These are phyloP conservation scores for Nothophytophthora sp. DNA, from an alignment of 352 stramenopile genomes.

Conservation along the genomic window DNA sequence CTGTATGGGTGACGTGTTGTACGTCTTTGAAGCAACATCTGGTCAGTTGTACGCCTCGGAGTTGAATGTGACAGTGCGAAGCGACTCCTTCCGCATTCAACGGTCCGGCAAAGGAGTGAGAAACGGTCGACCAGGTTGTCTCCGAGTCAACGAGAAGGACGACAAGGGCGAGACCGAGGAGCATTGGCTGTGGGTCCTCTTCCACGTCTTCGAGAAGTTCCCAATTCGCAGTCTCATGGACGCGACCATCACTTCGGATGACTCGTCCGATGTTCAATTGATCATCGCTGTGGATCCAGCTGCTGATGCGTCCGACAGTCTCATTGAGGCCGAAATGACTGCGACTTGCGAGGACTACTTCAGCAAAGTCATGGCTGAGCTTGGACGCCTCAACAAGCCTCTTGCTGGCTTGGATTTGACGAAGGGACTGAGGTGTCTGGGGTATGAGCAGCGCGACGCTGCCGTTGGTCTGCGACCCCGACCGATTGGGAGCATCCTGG, in stretches of 20 bases:
- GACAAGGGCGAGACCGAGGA: neutral
- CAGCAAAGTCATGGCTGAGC: slow-evolving; percentile 40
- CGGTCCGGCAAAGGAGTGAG: slow-evolving; percentile 16
- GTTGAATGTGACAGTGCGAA: slow-evolving; percentile 39
- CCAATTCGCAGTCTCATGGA: slow-evolving; percentile 29
- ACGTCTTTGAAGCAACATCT: slow-evolving; percentile 21
- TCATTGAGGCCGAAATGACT: neutral
- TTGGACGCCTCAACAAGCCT: slow-evolving; percentile 41
- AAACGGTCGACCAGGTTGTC: neutral
- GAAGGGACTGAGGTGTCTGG: slow-evolving; percentile 9
- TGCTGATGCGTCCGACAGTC: neutral
- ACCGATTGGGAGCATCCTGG: slow-evolving; percentile 8
- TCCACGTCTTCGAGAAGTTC: slow-evolving; percentile 68
- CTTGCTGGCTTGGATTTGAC: slow-evolving; percentile 14
- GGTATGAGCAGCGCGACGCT: neutral
- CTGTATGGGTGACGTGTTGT: slow-evolving; percentile 22
- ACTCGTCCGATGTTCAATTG: slow-evolving; percentile 10
- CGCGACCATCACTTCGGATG: too few species aligned
- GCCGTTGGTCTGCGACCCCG: neutral
- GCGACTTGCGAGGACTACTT: slow-evolving; percentile 22
- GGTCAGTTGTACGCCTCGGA: slow-evolving; percentile 10
- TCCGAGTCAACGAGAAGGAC: slow-evolving; percentile 1
- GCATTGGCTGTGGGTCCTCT: slow-evolving; percentile 38
- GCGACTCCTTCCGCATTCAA: slow-evolving; percentile 56
- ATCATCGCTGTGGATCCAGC: neutral